Base-by-base conservation (phyloP, 495 filamentous ascomycete species). In the Talaromyces wortmannii region DNA sequence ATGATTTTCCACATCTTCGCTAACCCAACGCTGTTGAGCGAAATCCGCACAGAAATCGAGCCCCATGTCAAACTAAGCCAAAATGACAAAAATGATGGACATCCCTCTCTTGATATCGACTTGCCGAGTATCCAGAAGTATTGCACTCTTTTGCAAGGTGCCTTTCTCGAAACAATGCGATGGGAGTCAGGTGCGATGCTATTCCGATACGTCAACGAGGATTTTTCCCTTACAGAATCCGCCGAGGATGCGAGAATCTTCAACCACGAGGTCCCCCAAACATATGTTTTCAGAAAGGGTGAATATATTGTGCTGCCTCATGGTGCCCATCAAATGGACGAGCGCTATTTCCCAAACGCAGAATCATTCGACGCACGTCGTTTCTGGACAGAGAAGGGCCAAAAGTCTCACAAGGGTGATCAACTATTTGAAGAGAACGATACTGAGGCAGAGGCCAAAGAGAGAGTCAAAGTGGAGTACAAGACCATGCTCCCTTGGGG, bases 161-260 rank as follows among this genome's bases (percentile, higher is more conserved):
- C 70, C 53, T 78, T 79, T 56, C 74, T 79, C 51, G 82, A 85
- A 64, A 67, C 75, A 31, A 55, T 82, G 43, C 75, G 80, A 7
- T 60, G 84, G 11, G 75, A 81, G 55, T 69, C 75, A 7, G 70
- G 69, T 10, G 66, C 71, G 3, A 68, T 77, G 42, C 72, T 69
- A 6, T 66, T 74, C 55, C 70, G 71, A 31, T 57, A 72, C 43
- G 60, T 78, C 32, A 67, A 69, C 13, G 59, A 72, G 0, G 75
- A 80, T 46, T 56, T 79, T 47, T 72, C 64, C 7, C 40, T 82
- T 18, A 67, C 68, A 1, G 74, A 79, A 55, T 71, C 72, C 7
- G 66, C 72, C 7, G 66, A 71, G 59, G 74, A 77, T 49, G 70
- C 70, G 2, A 53, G 45, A 49, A 33, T 43, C 2, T 46, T 42